These are phyloP conservation scores for Aspergillus sp. DNA, from an alignment of 2,329 filamentous ascomycete genomes.

Conservation along the genomic window DNA sequence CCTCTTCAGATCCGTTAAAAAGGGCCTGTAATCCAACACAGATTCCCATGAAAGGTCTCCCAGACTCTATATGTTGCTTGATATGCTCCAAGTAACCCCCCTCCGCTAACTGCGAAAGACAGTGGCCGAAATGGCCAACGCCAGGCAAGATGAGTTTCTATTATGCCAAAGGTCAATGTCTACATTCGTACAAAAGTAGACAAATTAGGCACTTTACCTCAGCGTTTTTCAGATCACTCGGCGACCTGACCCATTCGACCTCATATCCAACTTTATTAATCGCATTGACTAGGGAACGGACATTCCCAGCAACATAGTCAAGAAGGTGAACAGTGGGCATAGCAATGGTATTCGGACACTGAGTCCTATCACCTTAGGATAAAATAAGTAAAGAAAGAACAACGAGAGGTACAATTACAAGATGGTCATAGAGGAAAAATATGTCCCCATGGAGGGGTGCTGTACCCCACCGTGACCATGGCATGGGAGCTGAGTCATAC, in stretches of 20 bases:
- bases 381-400: no score
- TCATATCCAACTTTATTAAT: constrained; percentile 92
- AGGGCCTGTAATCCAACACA: constrained; percentile 91
- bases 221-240: constrained; percentile 74
- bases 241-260: constrained; percentile 83
- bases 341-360: constrained; percentile 1
- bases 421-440: not conserved
- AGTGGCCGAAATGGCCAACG: constrained; percentile 97
- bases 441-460: not conserved
- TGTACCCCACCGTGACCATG: constrained; percentile 9
- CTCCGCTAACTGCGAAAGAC: constrained; percentile 71
- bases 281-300: constrained; percentile 92
- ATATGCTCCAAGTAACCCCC: constrained; percentile 82
- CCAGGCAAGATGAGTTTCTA: constrained; percentile 92
- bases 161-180: constrained; percentile 6
- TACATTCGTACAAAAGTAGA: not conserved
- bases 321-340: constrained; percentile 49
- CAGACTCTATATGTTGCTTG: constrained; percentile 70
- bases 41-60: constrained; percentile 98
- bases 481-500: constrained; percentile 20
- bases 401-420: not conserved
- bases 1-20: constrained; percentile 79
- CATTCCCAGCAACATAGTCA: constrained; percentile 93
- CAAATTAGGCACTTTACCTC: constrained; percentile 53
- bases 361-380: not conserved